Evolutionary conservation across 2,329 filamentous ascomycete genomes (phyloP).

Genomic region (Seiridium cupressi): DNA sequence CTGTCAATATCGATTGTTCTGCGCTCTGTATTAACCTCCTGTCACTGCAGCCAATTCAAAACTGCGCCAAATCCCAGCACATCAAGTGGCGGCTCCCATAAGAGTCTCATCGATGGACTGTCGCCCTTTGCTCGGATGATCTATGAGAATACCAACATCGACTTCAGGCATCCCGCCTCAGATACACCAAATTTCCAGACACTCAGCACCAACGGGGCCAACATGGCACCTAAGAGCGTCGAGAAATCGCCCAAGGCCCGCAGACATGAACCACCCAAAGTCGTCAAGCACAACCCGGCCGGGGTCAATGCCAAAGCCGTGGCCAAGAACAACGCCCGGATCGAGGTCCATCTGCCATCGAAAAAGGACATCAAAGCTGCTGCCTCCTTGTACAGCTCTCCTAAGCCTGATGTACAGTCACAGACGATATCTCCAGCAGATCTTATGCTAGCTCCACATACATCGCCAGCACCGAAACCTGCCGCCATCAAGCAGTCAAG

Average conservation of each 20-base stretch:
- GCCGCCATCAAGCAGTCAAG: background rate
- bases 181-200: conserved; percentile 26
- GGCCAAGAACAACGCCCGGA: conserved; percentile 23
- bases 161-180: conserved; percentile 38
- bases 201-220: conserved; percentile 28
- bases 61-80: conserved; percentile 35
- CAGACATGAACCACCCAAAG: conserved; percentile 24
- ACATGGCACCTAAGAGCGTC: conserved; percentile 20
- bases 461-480: background rate
- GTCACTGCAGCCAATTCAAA: conserved; percentile 56
- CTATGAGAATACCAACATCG: conserved; percentile 39
- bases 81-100: conserved; percentile 23
- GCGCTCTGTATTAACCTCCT: conserved; percentile 20
- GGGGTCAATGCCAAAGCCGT: conserved; percentile 29
- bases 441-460: background rate
- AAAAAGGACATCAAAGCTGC: conserved; percentile 22
- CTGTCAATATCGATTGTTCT: background rate
- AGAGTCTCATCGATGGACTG: conserved; percentile 38
- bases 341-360: conserved; percentile 26
- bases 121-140: conserved; percentile 51
- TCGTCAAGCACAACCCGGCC: conserved; percentile 40
- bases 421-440: conserved; percentile 8
- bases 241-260: conserved; percentile 30
- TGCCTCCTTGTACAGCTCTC: conserved; percentile 15
- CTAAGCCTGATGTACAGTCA: conserved; percentile 4